These are phyloP conservation scores for Aspergillus homomorphus DNA, from an alignment of 495 filamentous ascomycete species.

Conservation along the genomic window DNA sequence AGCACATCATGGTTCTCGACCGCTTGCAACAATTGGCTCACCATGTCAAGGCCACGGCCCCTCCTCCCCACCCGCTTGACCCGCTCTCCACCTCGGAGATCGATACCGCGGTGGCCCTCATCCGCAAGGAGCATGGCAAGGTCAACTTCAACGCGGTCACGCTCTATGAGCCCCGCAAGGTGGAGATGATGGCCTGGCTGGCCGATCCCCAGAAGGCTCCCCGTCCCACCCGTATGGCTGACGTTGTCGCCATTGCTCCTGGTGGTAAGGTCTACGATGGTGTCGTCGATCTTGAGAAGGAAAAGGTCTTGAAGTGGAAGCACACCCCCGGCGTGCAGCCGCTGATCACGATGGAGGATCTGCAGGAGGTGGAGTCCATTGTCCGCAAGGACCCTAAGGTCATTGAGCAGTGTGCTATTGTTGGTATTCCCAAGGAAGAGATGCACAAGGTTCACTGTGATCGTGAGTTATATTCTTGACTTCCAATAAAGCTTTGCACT, in stretches of 20 bases:
- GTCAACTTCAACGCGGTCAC: conserved; percentile 87
- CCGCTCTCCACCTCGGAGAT: conserved; percentile 79
- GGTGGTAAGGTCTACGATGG: conserved; percentile 84
- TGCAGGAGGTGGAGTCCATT: conserved; percentile 81
- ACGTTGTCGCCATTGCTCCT: conserved; percentile 81
- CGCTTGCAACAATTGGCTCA: conserved; percentile 65
- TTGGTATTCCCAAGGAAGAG: conserved; percentile 80
- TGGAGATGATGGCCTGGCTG: conserved; percentile 82
- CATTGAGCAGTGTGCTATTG: conserved; percentile 85
- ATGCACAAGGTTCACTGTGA: conserved; percentile 94
- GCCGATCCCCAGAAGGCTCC: conserved; percentile 56
- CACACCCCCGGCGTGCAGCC: conserved; percentile 79
- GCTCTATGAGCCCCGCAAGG: conserved; percentile 84
- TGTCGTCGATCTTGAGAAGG: conserved; percentile 69
- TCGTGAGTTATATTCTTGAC: conserved; percentile 49
- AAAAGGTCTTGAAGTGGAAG: conserved; percentile 73
- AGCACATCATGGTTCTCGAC: conserved; percentile 61
- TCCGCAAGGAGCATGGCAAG: conserved; percentile 66
- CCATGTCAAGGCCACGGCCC: conserved; percentile 56
- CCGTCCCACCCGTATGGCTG: conserved; percentile 70
- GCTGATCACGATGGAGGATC: conserved; percentile 92
- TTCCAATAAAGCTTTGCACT: neutral
- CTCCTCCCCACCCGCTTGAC: conserved; percentile 76
- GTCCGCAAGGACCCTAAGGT: conserved; percentile 80
- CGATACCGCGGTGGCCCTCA: conserved; percentile 63